A percentile compares a stretch with the other conserved stretches of the same genome.
phyloP scores from a whole-genome alignment of 805 yeast genomes.

The Lachancea waltii region DNA sequence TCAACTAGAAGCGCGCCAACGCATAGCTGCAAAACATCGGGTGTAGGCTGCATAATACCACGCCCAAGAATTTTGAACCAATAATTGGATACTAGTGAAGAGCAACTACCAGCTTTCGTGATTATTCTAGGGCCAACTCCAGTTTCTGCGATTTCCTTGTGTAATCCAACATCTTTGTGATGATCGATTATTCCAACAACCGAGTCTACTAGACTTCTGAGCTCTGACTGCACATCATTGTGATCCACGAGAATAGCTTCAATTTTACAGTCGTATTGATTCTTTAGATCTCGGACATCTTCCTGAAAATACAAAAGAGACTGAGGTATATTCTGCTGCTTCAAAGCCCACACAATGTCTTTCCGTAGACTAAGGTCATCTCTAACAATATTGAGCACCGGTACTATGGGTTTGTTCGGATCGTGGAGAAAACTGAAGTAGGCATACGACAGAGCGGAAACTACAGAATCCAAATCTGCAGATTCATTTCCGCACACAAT shows the following conservation, averaged over 20 bases:
- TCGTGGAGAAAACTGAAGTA: slow-evolving; percentile 41
- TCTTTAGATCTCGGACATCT: slow-evolving; percentile 41
- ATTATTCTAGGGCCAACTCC: slow-evolving; percentile 51
- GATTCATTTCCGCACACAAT: slow-evolving; percentile 65
- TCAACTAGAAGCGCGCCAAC: slow-evolving; percentile 71
- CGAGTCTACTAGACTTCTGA: slow-evolving; percentile 26
- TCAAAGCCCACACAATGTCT: slow-evolving; percentile 57
- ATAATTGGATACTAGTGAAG: slow-evolving; percentile 61
- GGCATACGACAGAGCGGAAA: slow-evolving; percentile 67
- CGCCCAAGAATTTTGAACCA: slow-evolving; percentile 36
- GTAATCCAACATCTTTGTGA: slow-evolving; percentile 64
- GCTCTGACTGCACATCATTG: slow-evolving; percentile 54
- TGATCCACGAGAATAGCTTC: slow-evolving; percentile 75
- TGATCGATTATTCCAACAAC: slow-evolving; percentile 75
- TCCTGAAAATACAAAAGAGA: slow-evolving; percentile 57
- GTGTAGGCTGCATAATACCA: slow-evolving; percentile 13
- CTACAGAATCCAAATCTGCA: slow-evolving; percentile 84
- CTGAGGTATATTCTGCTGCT: slow-evolving; percentile 39
- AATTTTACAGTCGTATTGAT: slow-evolving; percentile 15
- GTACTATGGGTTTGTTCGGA: slow-evolving; percentile 41
- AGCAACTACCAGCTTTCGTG: slow-evolving; percentile 66
- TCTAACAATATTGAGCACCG: slow-evolving; percentile 66
- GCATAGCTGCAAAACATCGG: slow-evolving; percentile 41
- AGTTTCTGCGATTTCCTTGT: slow-evolving; percentile 33
- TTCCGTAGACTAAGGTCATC: slow-evolving; percentile 62